Evolutionary conservation across 2,329 filamentous ascomycete species (phyloP), one percentile per base, ranked within the genome.

Genomic region (Diaporthe australafricana): DNA sequence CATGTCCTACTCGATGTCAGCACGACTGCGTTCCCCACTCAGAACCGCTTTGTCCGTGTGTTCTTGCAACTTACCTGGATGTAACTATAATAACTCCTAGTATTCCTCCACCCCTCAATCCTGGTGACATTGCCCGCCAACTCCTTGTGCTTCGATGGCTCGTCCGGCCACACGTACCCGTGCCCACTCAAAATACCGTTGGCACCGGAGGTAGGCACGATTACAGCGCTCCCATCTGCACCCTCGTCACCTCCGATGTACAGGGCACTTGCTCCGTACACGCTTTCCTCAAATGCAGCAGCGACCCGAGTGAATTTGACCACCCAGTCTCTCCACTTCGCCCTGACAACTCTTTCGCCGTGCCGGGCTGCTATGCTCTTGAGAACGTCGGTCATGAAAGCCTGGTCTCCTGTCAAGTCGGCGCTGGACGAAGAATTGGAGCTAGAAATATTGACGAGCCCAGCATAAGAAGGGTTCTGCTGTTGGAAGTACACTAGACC

Each of bases 81-180:
- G 79, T 94, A 98, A 76, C 94, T 95, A 83, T 97, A 98, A 80
- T 99, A 99, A 78, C 94, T 97, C 73, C 96, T 89, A 1, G 96
- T 98, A 75, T 94, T 97, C 76, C 96, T 91, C 96, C 96, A 99
- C 70, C 96, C 96, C 84, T 99, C 96, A 74, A 99, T 97, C 70
- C 96, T 89, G 71, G 94, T 94, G 57, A 96, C 94, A 73, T 97
- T 98, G 3, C 95, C 96, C 20, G 95, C 93, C 47, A 99, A 88
- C 82, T 99, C 96, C 77, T 92, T 92, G 77, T 93, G 89, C 82
- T 94, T 96, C 9, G 92, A 88, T 50, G 87, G 85, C 70, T 98
- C 94, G 77, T 98, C 94, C 3, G 92, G 84, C 96, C 96, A 99
- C 42, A 99, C 96, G 79, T 97, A 98, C 50, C 96, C 96, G 80